Evolutionary conservation across 495 filamentous ascomycete genomes (phyloP), one percentile per base, ranked within the genome.

Genomic region (Clohesyomyces aquaticus): DNA sequence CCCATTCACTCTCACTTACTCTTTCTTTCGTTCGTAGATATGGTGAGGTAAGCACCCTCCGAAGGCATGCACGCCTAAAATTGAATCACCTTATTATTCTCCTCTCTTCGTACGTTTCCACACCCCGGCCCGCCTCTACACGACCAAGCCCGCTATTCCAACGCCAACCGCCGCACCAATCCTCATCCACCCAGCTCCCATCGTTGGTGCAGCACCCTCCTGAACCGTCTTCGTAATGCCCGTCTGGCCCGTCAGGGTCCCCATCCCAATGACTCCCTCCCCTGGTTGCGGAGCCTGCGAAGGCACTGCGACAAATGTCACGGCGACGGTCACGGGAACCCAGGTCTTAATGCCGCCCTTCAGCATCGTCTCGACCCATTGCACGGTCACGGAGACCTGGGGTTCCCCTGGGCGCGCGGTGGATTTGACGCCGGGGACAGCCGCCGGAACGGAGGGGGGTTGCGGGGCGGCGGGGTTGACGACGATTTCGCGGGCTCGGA

Each of bases 301-400:
- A 22, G 58, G 56, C 29, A 66, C 63, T 3, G 28, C 43, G 4
- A 18, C 55, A 41, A 68, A 70, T 1, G 57, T 67, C 43, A 72
- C 46, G 12, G 71, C 70, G 46, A 56, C 48, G 18, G 64, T 58
- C 22, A 56, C 28, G 1, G 54, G 57, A 14, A 73, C 61, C 72
- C 71, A 73, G 3, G 72, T 75, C 9, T 38, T 45, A 11, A 18
- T 14, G 1, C 45, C 35, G 42, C 65, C 65, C 42, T 61, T 50
- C 25, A 69, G 43, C 27, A 51, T 35, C n/a, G 72, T 69, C 47
- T 70, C 70, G 12, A 66, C 43, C 72, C 71, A 73, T 55, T 57
- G 63, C 27, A 60, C 59, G 8, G 46, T 57, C 1, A 63, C 48
- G 19, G 47, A 57, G 25, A 32, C 21, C 51, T 46, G 26, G 56